phyloP scores from a whole-genome alignment of 371 early-diverging fungal species.

The Mucor ambiguus region DNA sequence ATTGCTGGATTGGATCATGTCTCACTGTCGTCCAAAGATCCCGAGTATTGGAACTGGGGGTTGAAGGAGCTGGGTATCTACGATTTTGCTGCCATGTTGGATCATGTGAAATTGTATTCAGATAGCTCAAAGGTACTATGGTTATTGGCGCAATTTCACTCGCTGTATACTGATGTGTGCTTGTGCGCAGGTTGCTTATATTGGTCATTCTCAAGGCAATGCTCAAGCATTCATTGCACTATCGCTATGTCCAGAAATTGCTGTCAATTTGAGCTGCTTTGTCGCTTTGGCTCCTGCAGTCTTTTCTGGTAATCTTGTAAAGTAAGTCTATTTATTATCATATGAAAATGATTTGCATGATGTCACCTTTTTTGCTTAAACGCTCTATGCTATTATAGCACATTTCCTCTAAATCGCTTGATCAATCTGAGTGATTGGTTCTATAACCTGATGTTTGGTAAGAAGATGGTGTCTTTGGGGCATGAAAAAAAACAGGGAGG shows the following conservation, averaged over 20 bases:
- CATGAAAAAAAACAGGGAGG: neutral
- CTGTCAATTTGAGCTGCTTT: conserved; percentile 49
- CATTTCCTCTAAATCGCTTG: conserved; percentile 32
- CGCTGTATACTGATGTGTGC: neutral
- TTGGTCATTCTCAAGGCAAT: conserved; percentile 67
- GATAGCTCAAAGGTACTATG: conserved; percentile 26
- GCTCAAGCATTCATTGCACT: conserved; percentile 58
- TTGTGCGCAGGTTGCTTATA: conserved; percentile 40
- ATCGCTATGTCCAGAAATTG: conserved; percentile 41
- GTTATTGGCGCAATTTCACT: neutral
- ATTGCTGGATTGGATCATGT: conserved; percentile 30
- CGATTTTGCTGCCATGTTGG: conserved; percentile 52
- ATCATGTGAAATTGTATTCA: conserved; percentile 32
- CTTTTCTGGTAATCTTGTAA: conserved; percentile 50
- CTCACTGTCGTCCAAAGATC: conserved; percentile 33
- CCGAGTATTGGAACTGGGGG: conserved; percentile 60
- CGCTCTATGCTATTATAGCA: conserved; percentile 19
- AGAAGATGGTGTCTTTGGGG: neutral
- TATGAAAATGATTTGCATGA: neutral
- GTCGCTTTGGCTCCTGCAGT: conserved; percentile 63
- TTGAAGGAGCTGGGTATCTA: conserved; percentile 54
- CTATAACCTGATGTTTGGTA: conserved; percentile 42
- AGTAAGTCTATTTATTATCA: conserved; percentile 20
- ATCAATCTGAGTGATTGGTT: conserved; percentile 31
- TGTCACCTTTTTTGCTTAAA: neutral